A percentile compares a stretch with the other conserved stretches of the same genome.
Conservation (phyloP, 306 rosid species). For the Lotus japonicus region DNA sequence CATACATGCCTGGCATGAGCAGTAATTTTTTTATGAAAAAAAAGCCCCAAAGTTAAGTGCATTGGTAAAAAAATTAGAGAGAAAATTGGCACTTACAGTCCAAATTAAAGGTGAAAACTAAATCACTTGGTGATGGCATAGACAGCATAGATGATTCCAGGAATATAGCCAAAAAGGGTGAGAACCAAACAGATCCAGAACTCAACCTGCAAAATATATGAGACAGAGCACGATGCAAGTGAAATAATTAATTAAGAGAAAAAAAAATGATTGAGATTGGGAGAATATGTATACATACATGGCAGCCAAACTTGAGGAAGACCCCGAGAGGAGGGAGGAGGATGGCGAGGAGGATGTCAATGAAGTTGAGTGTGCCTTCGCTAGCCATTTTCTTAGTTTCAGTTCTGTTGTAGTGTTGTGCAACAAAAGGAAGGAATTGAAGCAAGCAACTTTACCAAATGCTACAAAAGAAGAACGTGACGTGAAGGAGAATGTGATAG, state of each 20-base stretch:
- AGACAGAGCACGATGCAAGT: neutral
- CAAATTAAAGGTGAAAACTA: too few relatives aligned
- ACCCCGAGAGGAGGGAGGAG: constrained; percentile 88
- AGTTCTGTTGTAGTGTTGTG: too few relatives aligned
- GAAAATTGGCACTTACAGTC: constrained; percentile 6
- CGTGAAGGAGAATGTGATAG: too few relatives aligned
- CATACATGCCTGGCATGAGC: too few relatives aligned
- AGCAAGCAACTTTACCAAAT: neutral
- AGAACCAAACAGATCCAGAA: constrained; percentile 85
- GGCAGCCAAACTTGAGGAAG: constrained; percentile 78
- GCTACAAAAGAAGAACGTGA: too few relatives aligned
- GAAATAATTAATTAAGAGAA: neutral
- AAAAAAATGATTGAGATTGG: neutral
- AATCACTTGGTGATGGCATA: constrained; percentile 65
- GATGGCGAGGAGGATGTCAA: constrained; percentile 74
- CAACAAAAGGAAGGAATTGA: too few relatives aligned
- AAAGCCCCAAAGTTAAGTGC: too few relatives aligned
- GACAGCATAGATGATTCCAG: constrained; percentile 73
- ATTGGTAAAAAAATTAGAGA: too few relatives aligned
- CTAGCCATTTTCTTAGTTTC: constrained; percentile 32
- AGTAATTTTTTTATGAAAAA: too few relatives aligned
- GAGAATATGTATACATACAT: constrained; percentile 10
- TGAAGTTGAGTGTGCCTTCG: constrained; percentile 37
- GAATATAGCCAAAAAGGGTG: constrained; percentile 59
- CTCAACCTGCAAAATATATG: constrained; percentile 39